phyloP scores from a whole-genome alignment of 108 stramenopile species.

The Pseudonitzschia multiseries region DNA sequence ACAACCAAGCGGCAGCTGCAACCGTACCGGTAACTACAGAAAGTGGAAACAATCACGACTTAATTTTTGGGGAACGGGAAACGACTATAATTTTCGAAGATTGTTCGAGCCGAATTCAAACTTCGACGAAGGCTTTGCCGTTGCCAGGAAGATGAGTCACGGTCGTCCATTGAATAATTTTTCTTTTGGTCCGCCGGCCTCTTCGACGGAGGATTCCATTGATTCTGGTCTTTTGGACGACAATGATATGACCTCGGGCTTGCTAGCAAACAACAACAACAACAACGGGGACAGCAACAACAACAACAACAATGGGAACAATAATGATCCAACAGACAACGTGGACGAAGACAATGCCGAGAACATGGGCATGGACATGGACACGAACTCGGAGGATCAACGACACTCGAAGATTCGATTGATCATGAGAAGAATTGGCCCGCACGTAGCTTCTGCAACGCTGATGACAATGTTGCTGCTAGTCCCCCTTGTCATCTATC shows the following conservation, averaged over 20 bases:
- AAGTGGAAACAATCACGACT: background rate
- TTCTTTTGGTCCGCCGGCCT: constrained; percentile 22
- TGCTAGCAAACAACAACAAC: constrained; percentile 13
- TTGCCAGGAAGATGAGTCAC: background rate
- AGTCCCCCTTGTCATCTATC: constrained; percentile 48
- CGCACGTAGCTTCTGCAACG: constrained; percentile 37
- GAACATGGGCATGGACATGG: constrained; percentile 3
- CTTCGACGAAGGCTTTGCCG: background rate
- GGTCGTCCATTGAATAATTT: constrained; percentile 5
- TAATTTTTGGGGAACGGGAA: background rate
- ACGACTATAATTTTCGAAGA: background rate
- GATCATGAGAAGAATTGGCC: constrained; percentile 38
- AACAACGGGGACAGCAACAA: background rate
- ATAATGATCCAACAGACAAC: background rate
- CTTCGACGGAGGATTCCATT: constrained; percentile 11
- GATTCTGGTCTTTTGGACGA: constrained; percentile 40
- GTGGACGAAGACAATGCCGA: background rate
- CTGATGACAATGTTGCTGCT: constrained; percentile 44
- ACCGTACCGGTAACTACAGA: background rate
- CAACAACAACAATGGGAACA: background rate
- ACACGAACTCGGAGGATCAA: constrained; percentile 6
- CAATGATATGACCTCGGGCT: constrained; percentile 34
- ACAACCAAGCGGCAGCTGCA: background rate
- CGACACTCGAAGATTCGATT: constrained; percentile 32
- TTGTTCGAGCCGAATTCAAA: background rate